These are phyloP conservation scores for Sporisorium iseilematis-ciliati DNA, from an alignment of 1,284 basidiomycete genomes.

Conservation along the genomic window DNA sequence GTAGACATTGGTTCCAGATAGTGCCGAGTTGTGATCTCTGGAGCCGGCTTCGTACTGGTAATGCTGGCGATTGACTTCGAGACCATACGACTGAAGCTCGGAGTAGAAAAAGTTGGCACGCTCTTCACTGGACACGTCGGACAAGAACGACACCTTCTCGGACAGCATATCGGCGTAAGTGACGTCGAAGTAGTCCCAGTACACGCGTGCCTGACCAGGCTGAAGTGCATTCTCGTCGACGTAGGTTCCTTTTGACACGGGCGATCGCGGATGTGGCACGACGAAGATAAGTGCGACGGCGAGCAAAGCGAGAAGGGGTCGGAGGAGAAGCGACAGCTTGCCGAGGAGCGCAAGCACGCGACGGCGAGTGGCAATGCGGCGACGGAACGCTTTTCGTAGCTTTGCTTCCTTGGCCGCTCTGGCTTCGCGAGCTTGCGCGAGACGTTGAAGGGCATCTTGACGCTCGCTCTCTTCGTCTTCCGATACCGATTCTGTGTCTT, in stretches of 20 bases:
- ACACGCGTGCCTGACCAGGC: constrained; percentile 56
- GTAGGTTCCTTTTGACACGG: constrained; percentile 61
- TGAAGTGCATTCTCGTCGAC: constrained; percentile 69
- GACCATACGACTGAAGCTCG: constrained; percentile 56
- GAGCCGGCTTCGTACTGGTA: constrained; percentile 9
- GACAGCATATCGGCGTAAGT: constrained; percentile 56
- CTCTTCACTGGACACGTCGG: constrained; percentile 15
- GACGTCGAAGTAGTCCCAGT: constrained; percentile 62
- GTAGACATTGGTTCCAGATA: constrained; percentile 81
- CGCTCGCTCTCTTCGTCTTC: constrained; percentile 6
- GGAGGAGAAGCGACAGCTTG: constrained; percentile 16
- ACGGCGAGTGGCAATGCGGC: constrained; percentile 41
- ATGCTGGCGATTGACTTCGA: constrained; percentile 40
- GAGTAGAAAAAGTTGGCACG: constrained; percentile 49
- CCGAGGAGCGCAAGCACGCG: constrained; percentile 25
- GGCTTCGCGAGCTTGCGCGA: constrained; percentile 18
- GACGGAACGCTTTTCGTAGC: constrained; percentile 30
- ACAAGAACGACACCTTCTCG: constrained; percentile 32
- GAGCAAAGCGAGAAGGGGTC: constrained; percentile 27
- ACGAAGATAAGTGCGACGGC: constrained; percentile 49
- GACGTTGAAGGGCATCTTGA: constrained; percentile 18
- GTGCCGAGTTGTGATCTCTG: background rate
- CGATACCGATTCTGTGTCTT: background rate
- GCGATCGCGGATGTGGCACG: constrained; percentile 54
- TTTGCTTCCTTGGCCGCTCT: constrained; percentile 29